Evolutionary conservation across 768 basidiomycete genomes (phyloP).

Genomic region (Paxillus rubicundulus): DNA sequence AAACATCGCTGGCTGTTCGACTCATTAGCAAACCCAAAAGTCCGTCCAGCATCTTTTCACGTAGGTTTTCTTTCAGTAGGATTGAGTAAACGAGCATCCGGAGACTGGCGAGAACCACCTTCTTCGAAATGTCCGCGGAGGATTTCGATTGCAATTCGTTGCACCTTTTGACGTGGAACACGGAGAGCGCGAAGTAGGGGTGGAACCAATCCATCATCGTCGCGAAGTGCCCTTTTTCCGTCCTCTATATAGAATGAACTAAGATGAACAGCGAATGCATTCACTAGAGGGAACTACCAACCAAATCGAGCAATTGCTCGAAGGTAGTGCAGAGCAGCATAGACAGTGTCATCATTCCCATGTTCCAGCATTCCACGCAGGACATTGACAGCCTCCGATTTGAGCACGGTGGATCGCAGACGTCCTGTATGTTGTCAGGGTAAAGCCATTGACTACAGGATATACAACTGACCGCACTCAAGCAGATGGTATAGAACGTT

Average conservation of each 20-base stretch:
- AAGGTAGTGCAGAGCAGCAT: slow-evolving; percentile 25
- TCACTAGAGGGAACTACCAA: not conserved
- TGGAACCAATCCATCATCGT: slow-evolving; percentile 3
- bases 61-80: slow-evolving; percentile 10
- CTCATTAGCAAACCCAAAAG: slow-evolving; percentile 18
- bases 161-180: slow-evolving; percentile 15
- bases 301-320: slow-evolving; percentile 19
- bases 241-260: slow-evolving; percentile 5
- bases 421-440: slow-evolving; percentile 7
- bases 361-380: slow-evolving; percentile 16
- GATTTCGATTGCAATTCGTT: slow-evolving; percentile 11
- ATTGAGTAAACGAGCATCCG: not conserved
- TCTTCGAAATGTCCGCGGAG: slow-evolving; percentile 13
- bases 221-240: not conserved
- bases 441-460: not conserved
- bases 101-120: slow-evolving; percentile 3
- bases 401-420: slow-evolving; percentile 15
- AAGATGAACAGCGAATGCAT: not conserved
- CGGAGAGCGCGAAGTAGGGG: slow-evolving; percentile 16
- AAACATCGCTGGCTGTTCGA: slow-evolving; percentile 14
- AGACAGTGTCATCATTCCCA: slow-evolving; percentile 3
- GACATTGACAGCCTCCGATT: slow-evolving; percentile 9
- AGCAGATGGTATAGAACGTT: slow-evolving; percentile 17
- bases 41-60: slow-evolving; percentile 5
- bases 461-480: slow-evolving; percentile 17